A percentile compares a stretch with the other conserved stretches of the same genome.
These are phyloP conservation scores for Gamsiella multidivaricata DNA, from an alignment of 192 early-diverging fungal genomes.

Conservation along the genomic window DNA sequence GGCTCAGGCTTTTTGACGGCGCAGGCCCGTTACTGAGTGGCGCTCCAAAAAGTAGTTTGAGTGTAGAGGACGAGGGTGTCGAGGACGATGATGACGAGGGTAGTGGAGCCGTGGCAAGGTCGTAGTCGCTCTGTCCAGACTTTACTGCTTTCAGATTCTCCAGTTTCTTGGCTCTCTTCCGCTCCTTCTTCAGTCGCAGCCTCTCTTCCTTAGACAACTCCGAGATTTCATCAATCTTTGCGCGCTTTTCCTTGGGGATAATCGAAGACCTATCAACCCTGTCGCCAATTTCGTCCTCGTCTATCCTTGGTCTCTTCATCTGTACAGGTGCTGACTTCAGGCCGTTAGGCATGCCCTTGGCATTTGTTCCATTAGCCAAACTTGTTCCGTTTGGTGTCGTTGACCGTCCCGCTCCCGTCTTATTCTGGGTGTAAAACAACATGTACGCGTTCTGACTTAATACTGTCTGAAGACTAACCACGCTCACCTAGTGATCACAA, in stretches of 20 bases:
- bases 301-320: conserved; percentile 32
- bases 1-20: conserved; percentile 12
- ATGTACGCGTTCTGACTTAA: conserved; percentile 84
- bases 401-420: conserved; percentile 13
- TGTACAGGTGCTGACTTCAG: background rate
- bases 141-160: conserved; percentile 16
- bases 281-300: conserved; percentile 45
- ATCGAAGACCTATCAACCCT: conserved; percentile 32
- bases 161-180: conserved; percentile 28
- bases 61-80: background rate
- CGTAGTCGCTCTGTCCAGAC: conserved; percentile 14
- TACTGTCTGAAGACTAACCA: conserved; percentile 75
- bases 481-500: conserved; percentile 60
- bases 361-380: background rate
- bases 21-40: background rate
- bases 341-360: conserved; percentile 6
- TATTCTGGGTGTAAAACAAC: conserved; percentile 78
- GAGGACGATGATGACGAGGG: background rate
- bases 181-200: conserved; percentile 35
- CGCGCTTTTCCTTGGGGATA: conserved; percentile 24
- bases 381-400: conserved; percentile 7
- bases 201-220: conserved; percentile 37
- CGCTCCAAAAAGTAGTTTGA: conserved; percentile 32
- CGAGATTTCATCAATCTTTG: conserved; percentile 10
- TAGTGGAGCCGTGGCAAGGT: conserved; percentile 19